Conservation (phyloP, 257 asterid species). For the Handroanthus guayacan region DNA sequence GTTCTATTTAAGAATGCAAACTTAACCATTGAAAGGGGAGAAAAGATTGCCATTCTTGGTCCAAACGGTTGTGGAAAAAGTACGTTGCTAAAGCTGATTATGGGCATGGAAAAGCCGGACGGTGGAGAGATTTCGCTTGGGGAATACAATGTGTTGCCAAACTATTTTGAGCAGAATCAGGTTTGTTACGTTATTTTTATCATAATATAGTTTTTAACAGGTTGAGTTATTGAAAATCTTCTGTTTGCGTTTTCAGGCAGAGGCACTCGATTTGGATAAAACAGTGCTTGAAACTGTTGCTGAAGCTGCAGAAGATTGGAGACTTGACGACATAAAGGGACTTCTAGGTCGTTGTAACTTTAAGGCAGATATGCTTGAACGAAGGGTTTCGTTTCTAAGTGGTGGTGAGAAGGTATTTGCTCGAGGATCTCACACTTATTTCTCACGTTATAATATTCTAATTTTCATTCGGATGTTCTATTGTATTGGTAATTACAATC, state of each 20-base stretch:
- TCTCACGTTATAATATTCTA: constrained; percentile 7
- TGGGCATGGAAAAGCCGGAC: constrained; percentile 79
- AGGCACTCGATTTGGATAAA: constrained; percentile 92
- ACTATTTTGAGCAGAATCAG: constrained; percentile 99
- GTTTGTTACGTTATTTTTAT: constrained; percentile 42
- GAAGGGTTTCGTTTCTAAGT: constrained; percentile 90
- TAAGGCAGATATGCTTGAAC: constrained; percentile 89
- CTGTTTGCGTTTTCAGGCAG: constrained; percentile 65
- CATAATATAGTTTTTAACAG: too few relatives aligned
- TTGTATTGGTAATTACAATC: background rate
- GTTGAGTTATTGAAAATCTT: background rate
- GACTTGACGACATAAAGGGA: constrained; percentile 93
- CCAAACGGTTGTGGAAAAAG: constrained; percentile 99
- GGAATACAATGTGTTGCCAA: constrained; percentile 91
- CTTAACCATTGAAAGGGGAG: constrained; percentile 86
- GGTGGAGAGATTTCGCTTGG: constrained; percentile 84
- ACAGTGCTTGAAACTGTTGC: constrained; percentile 84
- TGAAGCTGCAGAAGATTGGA: constrained; percentile 97
- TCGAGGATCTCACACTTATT: background rate
- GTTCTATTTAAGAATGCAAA: constrained; percentile 81
- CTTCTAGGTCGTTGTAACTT: constrained; percentile 94
- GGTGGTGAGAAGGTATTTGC: constrained; percentile 95
- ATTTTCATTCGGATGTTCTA: background rate
- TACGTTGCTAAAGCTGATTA: constrained; percentile 87
- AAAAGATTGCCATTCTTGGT: constrained; percentile 96